These are phyloP conservation scores for Cryptococcus floricola DNA, from an alignment of 1,284 basidiomycete species.

Conservation along the genomic window DNA sequence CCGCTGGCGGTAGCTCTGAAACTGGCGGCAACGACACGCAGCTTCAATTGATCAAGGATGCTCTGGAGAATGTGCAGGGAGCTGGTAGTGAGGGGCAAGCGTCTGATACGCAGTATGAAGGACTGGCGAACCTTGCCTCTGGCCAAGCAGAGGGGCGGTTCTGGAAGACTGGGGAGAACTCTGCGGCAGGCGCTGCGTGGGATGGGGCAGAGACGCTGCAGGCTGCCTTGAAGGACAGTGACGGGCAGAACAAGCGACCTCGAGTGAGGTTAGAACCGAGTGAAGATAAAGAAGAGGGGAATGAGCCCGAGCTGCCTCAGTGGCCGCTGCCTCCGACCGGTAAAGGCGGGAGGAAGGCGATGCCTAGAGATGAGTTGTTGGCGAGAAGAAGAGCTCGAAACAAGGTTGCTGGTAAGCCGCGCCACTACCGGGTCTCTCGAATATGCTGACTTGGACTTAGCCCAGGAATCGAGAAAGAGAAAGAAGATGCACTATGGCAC, in stretches of 20 bases:
- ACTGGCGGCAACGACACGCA: constrained; percentile 3
- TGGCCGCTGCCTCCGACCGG: constrained; percentile 23
- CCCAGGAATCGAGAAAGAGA: constrained; percentile 24
- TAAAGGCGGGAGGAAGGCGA: constrained; percentile 22
- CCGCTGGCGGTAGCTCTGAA: neutral
- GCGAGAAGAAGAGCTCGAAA: constrained; percentile 28
- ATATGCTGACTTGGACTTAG: constrained; percentile 5
- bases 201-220: constrained; percentile 12
- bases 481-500: constrained; percentile 20
- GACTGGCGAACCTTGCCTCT: constrained; percentile 3
- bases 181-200: neutral
- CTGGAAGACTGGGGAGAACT: neutral
- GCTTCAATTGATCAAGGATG: constrained; percentile 18
- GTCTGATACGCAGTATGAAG: constrained; percentile 2
- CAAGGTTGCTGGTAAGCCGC: constrained; percentile 23
- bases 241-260: neutral
- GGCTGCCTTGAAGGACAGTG: constrained; percentile 2
- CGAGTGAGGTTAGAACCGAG: too few species aligned
- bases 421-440: too few species aligned
- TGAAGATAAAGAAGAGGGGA: constrained; percentile 3
- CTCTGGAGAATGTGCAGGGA: constrained; percentile 12
- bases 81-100: constrained; percentile 2
- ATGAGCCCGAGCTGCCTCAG: constrained; percentile 6
- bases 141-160: neutral
- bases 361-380: constrained; percentile 28